Conservation (phyloP, 805 yeast genomes). For the Limtongia smithiae region DNA sequence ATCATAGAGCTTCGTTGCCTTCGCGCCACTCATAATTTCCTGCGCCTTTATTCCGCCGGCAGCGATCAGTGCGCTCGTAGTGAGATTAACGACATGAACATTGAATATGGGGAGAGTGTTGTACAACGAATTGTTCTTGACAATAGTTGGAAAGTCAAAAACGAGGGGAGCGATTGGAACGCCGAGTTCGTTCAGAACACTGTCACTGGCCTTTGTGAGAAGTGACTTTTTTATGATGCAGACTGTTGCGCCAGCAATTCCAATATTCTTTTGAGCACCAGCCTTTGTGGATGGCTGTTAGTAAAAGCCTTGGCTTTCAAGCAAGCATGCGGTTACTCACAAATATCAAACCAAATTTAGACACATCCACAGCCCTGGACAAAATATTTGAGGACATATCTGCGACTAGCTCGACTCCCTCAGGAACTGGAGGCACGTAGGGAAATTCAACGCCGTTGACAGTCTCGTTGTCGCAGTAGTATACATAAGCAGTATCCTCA, state of each 20-base stretch:
- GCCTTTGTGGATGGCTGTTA: constrained; percentile 44
- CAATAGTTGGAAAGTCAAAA: constrained; percentile 79
- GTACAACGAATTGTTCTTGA: constrained; percentile 85
- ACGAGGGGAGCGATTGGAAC: constrained; percentile 88
- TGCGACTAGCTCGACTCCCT: constrained; percentile 76
- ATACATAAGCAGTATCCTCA: constrained; percentile 75
- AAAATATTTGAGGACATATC: constrained; percentile 93
- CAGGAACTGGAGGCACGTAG: constrained; percentile 52
- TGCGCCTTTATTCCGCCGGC: constrained; percentile 72
- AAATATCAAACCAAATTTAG: constrained; percentile 82
- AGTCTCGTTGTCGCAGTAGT: constrained; percentile 95
- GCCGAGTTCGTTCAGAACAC: constrained; percentile 52
- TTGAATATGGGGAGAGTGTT: constrained; percentile 95
- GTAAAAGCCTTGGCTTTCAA: neutral
- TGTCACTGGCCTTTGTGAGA: constrained; percentile 58
- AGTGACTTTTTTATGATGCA: constrained; percentile 83
- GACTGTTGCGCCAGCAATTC: constrained; percentile 90
- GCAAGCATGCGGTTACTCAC: constrained; percentile 14
- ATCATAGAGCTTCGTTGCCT: constrained; percentile 61
- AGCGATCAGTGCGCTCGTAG: constrained; percentile 56
- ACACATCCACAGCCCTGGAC: constrained; percentile 73
- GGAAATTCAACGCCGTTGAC: constrained; percentile 91
- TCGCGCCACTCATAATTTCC: constrained; percentile 53
- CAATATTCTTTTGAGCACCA: constrained; percentile 98
- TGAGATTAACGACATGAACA: constrained; percentile 78